Evolutionary conservation across 2,329 filamentous ascomycete genomes (phyloP), one percentile per base, ranked within the genome.

Genomic region (Colletotrichum spaethianum): DNA sequence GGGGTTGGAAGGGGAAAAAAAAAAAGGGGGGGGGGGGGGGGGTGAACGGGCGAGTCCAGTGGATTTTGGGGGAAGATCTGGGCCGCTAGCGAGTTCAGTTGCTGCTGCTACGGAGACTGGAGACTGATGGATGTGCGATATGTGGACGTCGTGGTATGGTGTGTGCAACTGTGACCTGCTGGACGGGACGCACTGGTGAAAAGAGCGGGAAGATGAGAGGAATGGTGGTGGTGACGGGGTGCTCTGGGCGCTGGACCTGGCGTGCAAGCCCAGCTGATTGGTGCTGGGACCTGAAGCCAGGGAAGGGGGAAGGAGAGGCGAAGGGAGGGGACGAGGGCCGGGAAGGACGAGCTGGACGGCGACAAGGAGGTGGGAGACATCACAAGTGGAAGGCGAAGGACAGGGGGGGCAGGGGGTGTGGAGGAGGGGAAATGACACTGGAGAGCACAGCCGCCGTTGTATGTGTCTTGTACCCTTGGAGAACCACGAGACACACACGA

Each of bases 371-470:
- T 26, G 23, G 33, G 56, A 55, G 28, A 36, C 33, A 59, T 26
- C 26, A 53, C 50, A 50, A 55, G 59, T 28, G 53, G 28, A 60
- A 56, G 53, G 28, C 44, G 55, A 55, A 60, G 46, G 16, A 33
- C 31, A 33, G 40, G 55, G 46, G 56, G 68, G 68, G 40, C 14
- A 52, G 57, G 64, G 64, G 68, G 69, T 67, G 44, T 62, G 44
- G 64, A 67, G 61, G 69, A 71, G 69, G 64, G 69, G 69, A 72
- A 72, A 72, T 72, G 69, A 72, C 57, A 59, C 52, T 69, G 59
- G 69, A 69, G 64, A 50, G 40, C 59, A 71, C 65, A 50, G 57
- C 50, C n/a, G 64, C 69, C 38, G 65, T 48, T 64, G 59, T 69
- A 28, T 66, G 16, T 60, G 59, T 59, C 50, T 71, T 68, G 69